Evolutionary conservation across 371 early-diverging fungal genomes (phyloP).

Genomic region (Lichtheimia ramosa): DNA sequence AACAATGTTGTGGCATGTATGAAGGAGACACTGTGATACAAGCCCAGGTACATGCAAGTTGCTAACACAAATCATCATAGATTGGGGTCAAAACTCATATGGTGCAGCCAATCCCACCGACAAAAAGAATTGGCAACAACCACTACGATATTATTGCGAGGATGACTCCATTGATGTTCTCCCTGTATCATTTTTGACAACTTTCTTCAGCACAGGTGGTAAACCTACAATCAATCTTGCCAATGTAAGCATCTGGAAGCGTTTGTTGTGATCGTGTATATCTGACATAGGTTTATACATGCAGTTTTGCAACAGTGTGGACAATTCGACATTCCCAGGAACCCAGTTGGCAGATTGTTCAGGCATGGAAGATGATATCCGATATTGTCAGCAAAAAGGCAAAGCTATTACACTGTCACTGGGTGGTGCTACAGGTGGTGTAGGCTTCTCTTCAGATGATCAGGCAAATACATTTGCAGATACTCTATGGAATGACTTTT

Average conservation of each 20-base stretch:
- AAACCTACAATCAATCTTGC: slow-evolving; percentile 62
- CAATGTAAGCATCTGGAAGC: slow-evolving; percentile 40
- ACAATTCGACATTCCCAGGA: slow-evolving; percentile 52
- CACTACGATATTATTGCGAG: slow-evolving; percentile 63
- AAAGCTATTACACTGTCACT: slow-evolving; percentile 57
- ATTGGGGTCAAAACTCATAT: slow-evolving; percentile 56
- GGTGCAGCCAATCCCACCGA: slow-evolving; percentile 42
- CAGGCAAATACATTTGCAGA: slow-evolving; percentile 53
- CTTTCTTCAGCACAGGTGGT: slow-evolving; percentile 49
- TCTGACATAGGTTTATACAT: not conserved
- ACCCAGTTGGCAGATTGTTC: slow-evolving; percentile 54
- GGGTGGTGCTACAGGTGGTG: slow-evolving; percentile 60
- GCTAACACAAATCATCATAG: slow-evolving; percentile 19
- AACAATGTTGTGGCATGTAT: slow-evolving; percentile 44
- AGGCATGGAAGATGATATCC: slow-evolving; percentile 49
- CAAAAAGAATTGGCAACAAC: slow-evolving; percentile 39
- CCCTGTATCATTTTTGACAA: slow-evolving; percentile 68
- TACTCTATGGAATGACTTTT: slow-evolving; percentile 57
- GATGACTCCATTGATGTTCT: slow-evolving; percentile 61
- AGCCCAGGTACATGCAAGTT: not conserved
- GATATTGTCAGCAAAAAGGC: slow-evolving; percentile 54
- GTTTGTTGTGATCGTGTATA: not conserved
- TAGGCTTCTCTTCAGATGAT: slow-evolving; percentile 45
- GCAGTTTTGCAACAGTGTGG: slow-evolving; percentile 33
- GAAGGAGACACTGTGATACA: slow-evolving; percentile 5